These are phyloP conservation scores for Lunularia cruciata DNA, from an alignment of 225 moss, liverwort and hornwort species.

Conservation along the genomic window DNA sequence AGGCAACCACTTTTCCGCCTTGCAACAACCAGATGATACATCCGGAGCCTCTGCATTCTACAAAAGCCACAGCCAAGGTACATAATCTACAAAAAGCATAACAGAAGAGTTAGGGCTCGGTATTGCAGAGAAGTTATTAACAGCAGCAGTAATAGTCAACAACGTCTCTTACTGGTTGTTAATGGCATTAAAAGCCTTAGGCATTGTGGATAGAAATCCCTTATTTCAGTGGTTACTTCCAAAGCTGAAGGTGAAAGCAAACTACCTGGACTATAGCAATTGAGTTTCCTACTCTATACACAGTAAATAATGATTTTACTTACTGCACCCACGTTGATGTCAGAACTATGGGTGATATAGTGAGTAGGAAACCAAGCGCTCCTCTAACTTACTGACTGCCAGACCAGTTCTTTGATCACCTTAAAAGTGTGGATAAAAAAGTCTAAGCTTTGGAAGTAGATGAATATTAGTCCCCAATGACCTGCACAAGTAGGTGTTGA, in stretches of 20 bases:
- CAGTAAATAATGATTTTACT: neutral
- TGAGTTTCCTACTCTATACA: neutral
- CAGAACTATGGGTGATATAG: neutral
- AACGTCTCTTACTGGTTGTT: slow-evolving; percentile 15
- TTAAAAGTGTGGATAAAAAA: slow-evolving; percentile 18
- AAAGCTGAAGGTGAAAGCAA: slow-evolving; percentile 21
- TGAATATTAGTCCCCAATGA: slow-evolving; percentile 31
- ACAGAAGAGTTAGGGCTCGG: slow-evolving; percentile 1
- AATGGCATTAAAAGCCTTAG: slow-evolving; percentile 28
- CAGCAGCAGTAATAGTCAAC: slow-evolving; percentile 18
- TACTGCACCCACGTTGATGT: neutral
- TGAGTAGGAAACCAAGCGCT: slow-evolving; percentile 11
- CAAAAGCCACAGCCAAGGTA: slow-evolving; percentile 3
- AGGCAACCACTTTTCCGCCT: neutral
- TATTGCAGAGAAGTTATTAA: slow-evolving; percentile 19
- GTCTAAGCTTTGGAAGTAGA: slow-evolving; percentile 32
- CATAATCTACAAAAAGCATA: neutral
- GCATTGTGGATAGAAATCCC: slow-evolving; percentile 31
- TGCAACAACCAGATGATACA: slow-evolving; percentile 1
- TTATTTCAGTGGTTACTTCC: slow-evolving; percentile 38
- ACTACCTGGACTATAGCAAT: slow-evolving; percentile 16
- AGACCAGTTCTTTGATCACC: slow-evolving; percentile 11
- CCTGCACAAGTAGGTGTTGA: slow-evolving; percentile 17
- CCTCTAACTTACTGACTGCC: slow-evolving; percentile 3
- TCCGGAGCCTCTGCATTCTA: neutral